These are phyloP conservation scores for Magnaporthiopsis incrustans DNA, from an alignment of 2,329 filamentous ascomycete species.

Conservation along the genomic window DNA sequence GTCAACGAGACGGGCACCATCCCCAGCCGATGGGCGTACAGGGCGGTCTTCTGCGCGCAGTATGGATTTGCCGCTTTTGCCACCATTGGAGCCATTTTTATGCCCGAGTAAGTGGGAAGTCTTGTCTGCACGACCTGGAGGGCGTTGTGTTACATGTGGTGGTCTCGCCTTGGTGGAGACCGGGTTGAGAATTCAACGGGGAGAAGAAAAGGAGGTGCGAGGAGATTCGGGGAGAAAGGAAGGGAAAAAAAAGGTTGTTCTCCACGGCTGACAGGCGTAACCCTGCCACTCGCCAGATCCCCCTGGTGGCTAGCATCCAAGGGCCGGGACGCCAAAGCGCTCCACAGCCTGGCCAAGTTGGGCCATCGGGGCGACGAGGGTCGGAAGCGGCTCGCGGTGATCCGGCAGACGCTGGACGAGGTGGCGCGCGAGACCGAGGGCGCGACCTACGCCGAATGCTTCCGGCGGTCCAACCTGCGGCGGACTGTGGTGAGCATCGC, in stretches of 20 bases:
- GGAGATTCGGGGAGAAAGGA: too few species aligned
- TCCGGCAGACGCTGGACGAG: conserved; percentile 18
- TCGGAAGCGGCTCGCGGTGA: conserved; percentile 15
- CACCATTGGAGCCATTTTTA: conserved; percentile 3
- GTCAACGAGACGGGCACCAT: conserved; percentile 13
- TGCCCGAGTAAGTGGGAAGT: conserved; percentile 7
- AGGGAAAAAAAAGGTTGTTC: too few species aligned
- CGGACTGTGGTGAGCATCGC: conserved; percentile 30
- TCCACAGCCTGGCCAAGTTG: conserved; percentile 21
- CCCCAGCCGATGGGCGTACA: conserved; percentile 17
- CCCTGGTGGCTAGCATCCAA: conserved; percentile 27
- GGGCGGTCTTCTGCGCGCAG: conserved; percentile 18
- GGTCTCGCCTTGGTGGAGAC: too few species aligned
- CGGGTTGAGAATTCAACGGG: too few species aligned
- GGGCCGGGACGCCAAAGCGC: conserved; percentile 21
- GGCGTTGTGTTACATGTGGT: too few species aligned
- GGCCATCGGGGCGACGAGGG: conserved; percentile 16
- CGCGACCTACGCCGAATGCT: conserved; percentile 25
- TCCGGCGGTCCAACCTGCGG: conserved; percentile 23
- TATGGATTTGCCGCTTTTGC: conserved; percentile 18
- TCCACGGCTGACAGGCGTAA: too few species aligned
- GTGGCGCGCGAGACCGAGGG: conserved; percentile 22
- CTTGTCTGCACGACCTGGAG: too few species aligned
- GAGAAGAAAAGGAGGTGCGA: too few species aligned
- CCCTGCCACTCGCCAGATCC: conserved; percentile 12